These are phyloP conservation scores for Ulota crispa DNA, from an alignment of 225 moss, liverwort and hornwort genomes.

Conservation along the genomic window DNA sequence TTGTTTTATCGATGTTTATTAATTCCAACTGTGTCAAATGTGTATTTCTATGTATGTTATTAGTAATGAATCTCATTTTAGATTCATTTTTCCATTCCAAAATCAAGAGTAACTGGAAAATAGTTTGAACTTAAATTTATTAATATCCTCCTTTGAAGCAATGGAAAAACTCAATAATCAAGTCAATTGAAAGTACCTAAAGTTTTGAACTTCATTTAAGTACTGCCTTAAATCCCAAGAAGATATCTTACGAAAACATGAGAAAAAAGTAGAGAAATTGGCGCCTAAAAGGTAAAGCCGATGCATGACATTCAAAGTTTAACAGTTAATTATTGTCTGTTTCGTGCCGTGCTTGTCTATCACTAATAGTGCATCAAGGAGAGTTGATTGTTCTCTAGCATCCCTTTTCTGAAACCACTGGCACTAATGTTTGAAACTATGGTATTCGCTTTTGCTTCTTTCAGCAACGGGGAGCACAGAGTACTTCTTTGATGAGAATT, in stretches of 20 bases:
- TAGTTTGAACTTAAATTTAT: background rate
- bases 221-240: background rate
- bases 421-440: constrained; percentile 1
- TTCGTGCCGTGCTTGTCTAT: constrained; percentile 3
- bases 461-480: constrained; percentile 97
- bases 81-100: background rate
- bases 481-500: constrained; percentile 77
- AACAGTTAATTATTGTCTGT: background rate
- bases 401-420: background rate
- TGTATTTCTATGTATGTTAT: background rate
- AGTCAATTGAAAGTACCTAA: background rate
- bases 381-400: background rate
- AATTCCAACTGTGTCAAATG: background rate
- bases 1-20: background rate
- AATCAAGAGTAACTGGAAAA: background rate
- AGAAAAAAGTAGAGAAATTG: background rate
- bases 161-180: background rate
- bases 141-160: background rate
- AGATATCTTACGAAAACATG: background rate
- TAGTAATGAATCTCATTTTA: no score
- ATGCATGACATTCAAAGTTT: background rate
- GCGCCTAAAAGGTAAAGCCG: background rate
- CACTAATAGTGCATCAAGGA: background rate
- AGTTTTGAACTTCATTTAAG: background rate
- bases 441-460: constrained; percentile 11